Evolutionary conservation across 2,329 filamentous ascomycete species (phyloP), one percentile per base, ranked within the genome.

Genomic region (Colletotrichum neosansevieriae): DNA sequence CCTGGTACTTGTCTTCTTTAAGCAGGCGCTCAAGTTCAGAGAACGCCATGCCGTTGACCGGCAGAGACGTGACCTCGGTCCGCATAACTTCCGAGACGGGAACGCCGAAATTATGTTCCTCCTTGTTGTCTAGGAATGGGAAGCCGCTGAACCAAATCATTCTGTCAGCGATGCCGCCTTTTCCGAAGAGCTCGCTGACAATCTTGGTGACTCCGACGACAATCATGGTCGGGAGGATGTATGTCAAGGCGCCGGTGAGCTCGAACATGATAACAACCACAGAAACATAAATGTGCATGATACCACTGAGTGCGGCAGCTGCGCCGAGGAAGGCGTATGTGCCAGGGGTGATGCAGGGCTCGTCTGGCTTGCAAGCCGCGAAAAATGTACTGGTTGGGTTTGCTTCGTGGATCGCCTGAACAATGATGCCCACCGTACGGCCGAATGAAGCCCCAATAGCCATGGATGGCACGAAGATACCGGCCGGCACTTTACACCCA

Each of bases 241-340:
- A 99, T 2, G 94, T 97, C 69, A 98, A 83, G 6, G 96, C 96
- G n/a, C 96, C 96, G 0, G 96, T 99, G 56, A 99, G 86, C 80
- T 99, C 96, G 76, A 98, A 98, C 96, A 99, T 98, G 79, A 99
- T 99, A 75, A 99, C 96, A 2, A 98, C 95, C 10, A 99, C 94
- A 0, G 94, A 97, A 15, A 99, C 90, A 0, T 95, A 98, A 71
- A 99, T 92, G 79, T 98, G 96, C 95, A 98, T 99, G 76, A 98
- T 98, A 10, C 96, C 96, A 77, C 92, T 95, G 24, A 99, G 84
- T 0, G 96, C 93, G 2, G 96, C 95, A 0, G 91, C 96, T 5
- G 96, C 96, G 47, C 96, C 96, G 0, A 99, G 85, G 73, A 99
- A 97, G 6, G 96, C 96, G 76, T 99, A 99, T 1, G 96, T 98